Evolutionary conservation across 768 basidiomycete genomes (phyloP).

Genomic region (Tulasnella sp.): DNA sequence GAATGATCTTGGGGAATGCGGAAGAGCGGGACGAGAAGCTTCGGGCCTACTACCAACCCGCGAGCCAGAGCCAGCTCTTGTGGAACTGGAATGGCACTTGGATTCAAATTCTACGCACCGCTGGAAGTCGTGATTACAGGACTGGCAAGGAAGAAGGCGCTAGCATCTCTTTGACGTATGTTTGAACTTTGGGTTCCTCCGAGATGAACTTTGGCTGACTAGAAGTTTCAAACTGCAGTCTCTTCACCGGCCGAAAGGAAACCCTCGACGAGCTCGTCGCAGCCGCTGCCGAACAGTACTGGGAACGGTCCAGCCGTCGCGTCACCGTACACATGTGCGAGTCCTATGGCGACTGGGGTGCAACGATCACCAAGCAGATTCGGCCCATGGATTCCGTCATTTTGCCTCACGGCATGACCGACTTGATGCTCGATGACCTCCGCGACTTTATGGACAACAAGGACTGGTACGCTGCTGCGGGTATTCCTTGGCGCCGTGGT

Average conservation of each 20-base stretch:
- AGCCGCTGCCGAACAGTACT: constrained; percentile 30
- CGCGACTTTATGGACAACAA: constrained; percentile 59
- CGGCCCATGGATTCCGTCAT: constrained; percentile 88
- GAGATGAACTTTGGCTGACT: neutral
- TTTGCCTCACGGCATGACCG: constrained; percentile 84
- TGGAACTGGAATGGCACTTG: constrained; percentile 32
- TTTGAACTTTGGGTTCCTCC: neutral
- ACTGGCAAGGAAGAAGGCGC: constrained; percentile 32
- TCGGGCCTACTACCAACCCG: constrained; percentile 31
- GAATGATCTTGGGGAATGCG: constrained; percentile 23
- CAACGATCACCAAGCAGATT: constrained; percentile 86
- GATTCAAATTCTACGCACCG: constrained; percentile 26
- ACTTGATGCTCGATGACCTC: constrained; percentile 81
- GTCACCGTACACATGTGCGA: constrained; percentile 92
- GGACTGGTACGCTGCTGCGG: constrained; percentile 88
- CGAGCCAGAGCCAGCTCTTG: constrained; percentile 13
- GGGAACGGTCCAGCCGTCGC: constrained; percentile 44
- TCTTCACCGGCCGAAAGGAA: constrained; percentile 33
- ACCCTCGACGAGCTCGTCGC: constrained; percentile 32
- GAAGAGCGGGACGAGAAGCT: constrained; percentile 31
- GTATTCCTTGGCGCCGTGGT: constrained; percentile 88
- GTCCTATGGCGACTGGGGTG: constrained; percentile 70
- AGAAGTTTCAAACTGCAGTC: neutral
- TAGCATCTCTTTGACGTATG: constrained; percentile 26
- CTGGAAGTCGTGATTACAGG: constrained; percentile 29